phyloP scores from a whole-genome alignment of 2,329 filamentous ascomycete species.

The Apiospora pterosperma region DNA sequence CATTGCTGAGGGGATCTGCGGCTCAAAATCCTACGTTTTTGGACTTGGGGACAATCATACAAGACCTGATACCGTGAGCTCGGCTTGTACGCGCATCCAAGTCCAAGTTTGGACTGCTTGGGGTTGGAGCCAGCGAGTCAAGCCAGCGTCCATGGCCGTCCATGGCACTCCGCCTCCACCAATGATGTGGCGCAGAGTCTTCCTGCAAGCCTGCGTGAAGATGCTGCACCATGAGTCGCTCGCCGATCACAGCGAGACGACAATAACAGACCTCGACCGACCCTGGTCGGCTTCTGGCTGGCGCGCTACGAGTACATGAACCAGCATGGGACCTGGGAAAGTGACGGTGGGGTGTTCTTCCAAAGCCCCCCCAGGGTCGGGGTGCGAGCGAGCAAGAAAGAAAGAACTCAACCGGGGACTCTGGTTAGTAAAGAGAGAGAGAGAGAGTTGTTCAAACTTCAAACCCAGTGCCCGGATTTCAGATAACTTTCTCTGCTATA shows the following conservation, averaged over 20 bases:
- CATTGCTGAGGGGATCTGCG: background rate
- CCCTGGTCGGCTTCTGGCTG: background rate
- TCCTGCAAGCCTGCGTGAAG: background rate
- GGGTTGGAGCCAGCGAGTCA: background rate
- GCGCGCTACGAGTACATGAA: background rate
- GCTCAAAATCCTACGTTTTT: background rate
- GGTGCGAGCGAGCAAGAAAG: background rate
- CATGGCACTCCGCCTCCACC: background rate
- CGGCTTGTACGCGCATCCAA: background rate
- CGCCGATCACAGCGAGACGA: background rate
- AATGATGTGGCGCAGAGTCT: background rate
- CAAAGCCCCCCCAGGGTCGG: background rate
- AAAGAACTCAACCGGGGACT: background rate
- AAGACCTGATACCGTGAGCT: background rate
- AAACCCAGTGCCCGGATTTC: background rate
- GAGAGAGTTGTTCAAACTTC: background rate
- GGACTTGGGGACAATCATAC: background rate
- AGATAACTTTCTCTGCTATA: no score
- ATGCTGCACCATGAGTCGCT: background rate
- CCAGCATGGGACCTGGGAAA: background rate
- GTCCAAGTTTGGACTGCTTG: background rate
- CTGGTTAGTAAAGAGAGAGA: background rate
- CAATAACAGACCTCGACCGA: background rate
- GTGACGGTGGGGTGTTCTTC: background rate
- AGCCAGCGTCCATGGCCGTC: background rate